A percentile compares a stretch with the other conserved stretches of the same genome.
Conservation (phyloP, 2,329 filamentous ascomycete genomes). For the Lecanoromycetidae sp. region DNA sequence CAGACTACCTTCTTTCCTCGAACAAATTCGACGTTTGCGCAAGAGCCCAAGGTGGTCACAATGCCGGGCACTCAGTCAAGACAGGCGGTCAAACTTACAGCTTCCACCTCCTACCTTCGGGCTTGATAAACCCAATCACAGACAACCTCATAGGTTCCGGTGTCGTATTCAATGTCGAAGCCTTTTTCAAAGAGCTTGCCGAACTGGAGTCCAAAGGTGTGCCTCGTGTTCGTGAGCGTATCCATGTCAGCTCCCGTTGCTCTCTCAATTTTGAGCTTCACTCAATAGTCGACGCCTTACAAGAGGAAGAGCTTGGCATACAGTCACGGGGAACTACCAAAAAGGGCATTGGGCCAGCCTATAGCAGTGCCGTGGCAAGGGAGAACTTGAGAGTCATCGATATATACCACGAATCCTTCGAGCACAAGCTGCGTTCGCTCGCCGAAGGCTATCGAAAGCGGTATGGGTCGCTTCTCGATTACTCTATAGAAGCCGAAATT, state of each 20-base stretch:
- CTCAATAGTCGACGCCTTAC: slow-evolving; percentile 26
- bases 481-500: slow-evolving; percentile 50
- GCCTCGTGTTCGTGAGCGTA: slow-evolving; percentile 26
- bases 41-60: slow-evolving; percentile 48
- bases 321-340: slow-evolving; percentile 35
- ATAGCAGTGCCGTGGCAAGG: slow-evolving; percentile 50
- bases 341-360: slow-evolving; percentile 45
- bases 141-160: slow-evolving; percentile 38
- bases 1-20: too few relatives aligned
- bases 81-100: slow-evolving; percentile 35
- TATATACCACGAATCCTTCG: slow-evolving; percentile 36
- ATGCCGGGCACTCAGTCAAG: slow-evolving; percentile 43
- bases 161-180: slow-evolving; percentile 19
- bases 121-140: slow-evolving; percentile 58
- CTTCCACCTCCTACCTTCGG: slow-evolving; percentile 55
- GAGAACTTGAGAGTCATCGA: slow-evolving; percentile 48
- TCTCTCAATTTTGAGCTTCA: slow-evolving; percentile 9
- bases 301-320: slow-evolving; percentile 20
- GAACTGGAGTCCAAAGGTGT: slow-evolving; percentile 31
- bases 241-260: slow-evolving; percentile 25
- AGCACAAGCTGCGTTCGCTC: slow-evolving; percentile 21
- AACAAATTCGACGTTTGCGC: slow-evolving; percentile 47
- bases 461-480: slow-evolving; percentile 40
- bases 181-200: slow-evolving; percentile 34
- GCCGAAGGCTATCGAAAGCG: slow-evolving; percentile 40